Base-by-base conservation (phyloP, 2,329 filamentous ascomycete species). In the Bisporella sp. region DNA sequence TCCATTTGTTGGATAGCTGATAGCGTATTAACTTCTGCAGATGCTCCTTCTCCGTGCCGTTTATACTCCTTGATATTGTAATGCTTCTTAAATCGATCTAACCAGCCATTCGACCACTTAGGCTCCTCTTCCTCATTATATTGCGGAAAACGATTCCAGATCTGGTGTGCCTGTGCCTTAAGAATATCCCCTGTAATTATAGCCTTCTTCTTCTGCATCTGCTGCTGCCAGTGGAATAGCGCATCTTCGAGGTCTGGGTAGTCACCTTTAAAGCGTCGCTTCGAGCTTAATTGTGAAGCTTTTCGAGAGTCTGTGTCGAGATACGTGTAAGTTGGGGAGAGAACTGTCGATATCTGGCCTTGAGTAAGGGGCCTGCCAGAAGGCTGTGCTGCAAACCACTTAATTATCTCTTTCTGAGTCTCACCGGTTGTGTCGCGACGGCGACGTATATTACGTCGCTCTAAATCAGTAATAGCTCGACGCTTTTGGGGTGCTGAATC, bases 101-200 rank as follows among this genome's bases (percentile, higher is more conserved):
- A 40, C 48, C 37, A 50, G 3, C 30, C 29, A 50, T 49, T 49
- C 12, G 32, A 53, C 12, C 11, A 50, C 13, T 46, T 46, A 11
- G 41, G 42, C n/a, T 46, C 8, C 31, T 41, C 5, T 5, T 21
- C 3, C 6, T 43, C 49, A 5, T 47, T 6, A 30, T 47, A 51
- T 37, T 47, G 31, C 13, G 31, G 45, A 6, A 50, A 32, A 30
- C 3, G 5, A 41, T 45, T 5, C 40, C 13, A 54, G 6, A 53
- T 5, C 43, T 50, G 12, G 2, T 5, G 1, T 1, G 47, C 51
- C 32, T 53, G 9, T 5, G 31, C 7, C 31, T 53, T 53, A 9
- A 53, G 33, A 11, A 53, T 44, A 1, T 53, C 47, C 3, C 44
- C 31, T 35, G 43, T 53, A 47, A 53, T 50, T 13, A 43, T 41